Evolutionary conservation across 148 eudicot species (phyloP), one percentile per base, ranked within the genome.

Genomic region (Polygonum aviculare): DNA sequence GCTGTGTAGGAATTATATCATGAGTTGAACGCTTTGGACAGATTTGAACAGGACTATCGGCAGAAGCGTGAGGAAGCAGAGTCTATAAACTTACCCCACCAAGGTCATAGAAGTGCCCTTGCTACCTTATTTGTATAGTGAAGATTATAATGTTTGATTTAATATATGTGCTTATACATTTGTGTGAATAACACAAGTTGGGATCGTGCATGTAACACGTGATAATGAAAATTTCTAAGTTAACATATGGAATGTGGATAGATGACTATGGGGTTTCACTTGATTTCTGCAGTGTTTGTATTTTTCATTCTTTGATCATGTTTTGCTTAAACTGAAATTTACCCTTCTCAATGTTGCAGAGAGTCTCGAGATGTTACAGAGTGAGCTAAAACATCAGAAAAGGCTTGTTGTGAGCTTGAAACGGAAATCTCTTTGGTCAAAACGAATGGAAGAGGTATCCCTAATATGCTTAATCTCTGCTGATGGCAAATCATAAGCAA

Each of bases 391-490:
- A 80, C 97, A 92, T 69, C 97, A 94, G 87, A 90, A 86, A 80
- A 94, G 88, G 79, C 82, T 85, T 74, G 97, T 90, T 22, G 77
- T 87, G 86, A 86, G 88, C 85, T 86, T 94, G 92, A 86, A 89
- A 85, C 90, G 85, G 84, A 92, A 92, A 89, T 94, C 96, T 69
- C 97, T 94, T 45, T 94, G 98, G 98, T 84, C 92, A n/a, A 92
- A 78, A 80, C 88, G 83, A 82, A 77, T 94, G 85, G 98, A 90
- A 79, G 96, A 94, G 97, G 98, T 94, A 41, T 74, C 14, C 50
- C 50, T 19, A 44, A 36, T 36, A 38, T 67, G 72, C 69, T n/a
- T 7, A 21, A 54, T 54, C 19, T 54, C 19, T 54, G 8, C 19
- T 19, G 60, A 1, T 54, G 26, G 26, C 14, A 54, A 18, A 18